Base-by-base conservation (phyloP, 2,329 filamentous ascomycete genomes). In the Incumbomyces delicatus region DNA sequence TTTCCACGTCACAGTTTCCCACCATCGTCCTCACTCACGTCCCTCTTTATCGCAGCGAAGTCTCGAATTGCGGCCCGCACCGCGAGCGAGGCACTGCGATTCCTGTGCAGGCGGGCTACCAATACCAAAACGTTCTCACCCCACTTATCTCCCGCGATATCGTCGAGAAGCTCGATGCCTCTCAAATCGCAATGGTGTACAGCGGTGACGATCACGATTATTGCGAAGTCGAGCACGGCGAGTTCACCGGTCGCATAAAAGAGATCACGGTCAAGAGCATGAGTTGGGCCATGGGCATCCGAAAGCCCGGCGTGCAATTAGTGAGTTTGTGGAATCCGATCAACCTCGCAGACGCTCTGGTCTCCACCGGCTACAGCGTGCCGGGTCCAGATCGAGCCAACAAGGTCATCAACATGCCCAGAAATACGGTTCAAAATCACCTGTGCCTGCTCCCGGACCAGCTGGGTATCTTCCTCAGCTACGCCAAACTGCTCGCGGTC, bases 151-250 rank as follows among this genome's bases (percentile, higher is more conserved):
- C 89, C 1, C 74, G 80, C 38, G 80, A 81, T 43, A 71, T 98
- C 32, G 70, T 95, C 35, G 75, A 82, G 50, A 85, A 81, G 53
- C 73, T 95, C 30, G 88, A 87, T 1, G 49, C 54, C 6, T 45
- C 52, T 18, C 86, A 92, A 51, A 78, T 96, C 11, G 74, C 79
- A 2, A 84, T 92, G 54, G 84, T 89, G 36, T 98, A 96, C 61
- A 95, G 88, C 0, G 92, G 92, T 10, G 92, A 98, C 58, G 92
- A 98, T 61, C 92, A 98, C 68, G 92, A 98, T 68, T 95, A 96
- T 68, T 98, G 92, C 67, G 89, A 95, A 59, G 69, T 96, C 6
- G 74, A 81, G 0, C 92, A 98, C 64, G 78, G 80, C 2, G 74
- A 78, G 14, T 78, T 81, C 49, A 80, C 80, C 52, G 75, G 74